Percentiles rank a stretch among this genome's conserved stretches.
Conservation (phyloP, 495 filamentous ascomycete species). For the Aspergillus cristatus region DNA sequence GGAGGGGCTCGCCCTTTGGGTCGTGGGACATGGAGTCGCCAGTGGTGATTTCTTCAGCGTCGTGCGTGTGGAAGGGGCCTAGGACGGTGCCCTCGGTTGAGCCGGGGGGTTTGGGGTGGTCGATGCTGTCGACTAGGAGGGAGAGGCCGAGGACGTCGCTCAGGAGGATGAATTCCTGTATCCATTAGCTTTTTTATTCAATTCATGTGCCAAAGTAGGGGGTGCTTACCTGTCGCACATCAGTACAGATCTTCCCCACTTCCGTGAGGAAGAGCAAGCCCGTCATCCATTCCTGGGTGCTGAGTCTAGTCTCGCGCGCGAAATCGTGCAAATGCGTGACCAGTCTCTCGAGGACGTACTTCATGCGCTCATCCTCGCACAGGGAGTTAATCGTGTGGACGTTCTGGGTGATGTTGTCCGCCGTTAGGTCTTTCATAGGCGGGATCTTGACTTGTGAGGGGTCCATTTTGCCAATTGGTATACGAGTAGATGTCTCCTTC, state of each 20-base stretch:
- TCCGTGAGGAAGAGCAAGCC: constrained; percentile 61
- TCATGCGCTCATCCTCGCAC: constrained; percentile 52
- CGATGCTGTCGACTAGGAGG: constrained; percentile 80
- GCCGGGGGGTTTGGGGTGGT: constrained; percentile 72
- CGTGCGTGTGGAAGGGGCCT: constrained; percentile 90
- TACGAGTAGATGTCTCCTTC: too few relatives aligned
- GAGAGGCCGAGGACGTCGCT: constrained; percentile 87
- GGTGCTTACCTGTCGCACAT: constrained; percentile 52
- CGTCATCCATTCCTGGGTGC: constrained; percentile 71
- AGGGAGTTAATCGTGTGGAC: constrained; percentile 66
- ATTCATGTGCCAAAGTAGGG: background rate
- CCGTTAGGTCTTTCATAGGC: constrained; percentile 62
- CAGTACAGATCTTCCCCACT: constrained; percentile 63
- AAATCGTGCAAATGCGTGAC: constrained; percentile 79
- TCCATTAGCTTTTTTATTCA: background rate
- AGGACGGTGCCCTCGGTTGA: constrained; percentile 84
- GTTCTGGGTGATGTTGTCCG: constrained; percentile 78
- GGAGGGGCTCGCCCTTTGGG: constrained; percentile 45
- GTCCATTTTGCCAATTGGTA: constrained; percentile 43
- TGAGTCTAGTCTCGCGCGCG: constrained; percentile 69
- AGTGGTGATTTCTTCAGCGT: constrained; percentile 55
- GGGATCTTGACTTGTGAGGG: constrained; percentile 43
- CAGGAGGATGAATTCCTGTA: constrained; percentile 86
- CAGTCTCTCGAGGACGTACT: constrained; percentile 63
- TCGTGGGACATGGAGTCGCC: constrained; percentile 68